Base-by-base conservation (phyloP, 2,329 filamentous ascomycete species). In the Sporothrix globosa region DNA sequence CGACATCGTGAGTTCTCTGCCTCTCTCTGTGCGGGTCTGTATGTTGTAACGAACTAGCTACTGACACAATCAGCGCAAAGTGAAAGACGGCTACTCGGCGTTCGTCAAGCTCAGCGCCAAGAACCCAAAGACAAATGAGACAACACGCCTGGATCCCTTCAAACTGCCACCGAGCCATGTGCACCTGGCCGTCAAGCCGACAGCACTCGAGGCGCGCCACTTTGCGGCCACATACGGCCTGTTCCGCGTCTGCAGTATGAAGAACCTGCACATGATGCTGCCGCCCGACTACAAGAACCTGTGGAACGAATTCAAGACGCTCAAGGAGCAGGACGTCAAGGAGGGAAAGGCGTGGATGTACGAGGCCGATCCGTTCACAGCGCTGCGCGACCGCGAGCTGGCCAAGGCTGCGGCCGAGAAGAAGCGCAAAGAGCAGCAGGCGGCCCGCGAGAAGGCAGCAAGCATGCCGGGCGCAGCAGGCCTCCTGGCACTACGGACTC, bases 241-340 rank as follows among this genome's bases (percentile, higher is more conserved):
- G 10, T 98, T 96, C 78, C 87, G 96, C 66, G 92, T 98, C 3
- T 95, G 92, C 80, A 97, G 91, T 77, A 97, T 96, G 90, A 93
- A 94, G 80, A 98, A 98, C 78, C 88, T 97, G 76, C 93, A 97
- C 78, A 96, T 93, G 83, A 95, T 94, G 82, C 85, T 99, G 74
- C 96, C 96, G 30, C 96, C 96, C 0, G 92, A 91, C 71, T 96
- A 97, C 81, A 91, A 90, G 77, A 88, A 92, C 74, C 82, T 97
- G 54, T 99, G 96, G 96, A 97, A 96, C 78, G 90, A 94, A 71
- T 97, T 99, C 75, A 87, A 91, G 73, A 86, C 88, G 4, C 82
- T 98, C 73, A 98, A 97, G 81, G 88, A 88, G 73, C 87, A 89
- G 75, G 95, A 97, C 76, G 83, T 92, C 65, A 91, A 90, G 77